phyloP scores from a whole-genome alignment of 78 protist genomes.

The Anaeramoeba flamelloides region DNA sequence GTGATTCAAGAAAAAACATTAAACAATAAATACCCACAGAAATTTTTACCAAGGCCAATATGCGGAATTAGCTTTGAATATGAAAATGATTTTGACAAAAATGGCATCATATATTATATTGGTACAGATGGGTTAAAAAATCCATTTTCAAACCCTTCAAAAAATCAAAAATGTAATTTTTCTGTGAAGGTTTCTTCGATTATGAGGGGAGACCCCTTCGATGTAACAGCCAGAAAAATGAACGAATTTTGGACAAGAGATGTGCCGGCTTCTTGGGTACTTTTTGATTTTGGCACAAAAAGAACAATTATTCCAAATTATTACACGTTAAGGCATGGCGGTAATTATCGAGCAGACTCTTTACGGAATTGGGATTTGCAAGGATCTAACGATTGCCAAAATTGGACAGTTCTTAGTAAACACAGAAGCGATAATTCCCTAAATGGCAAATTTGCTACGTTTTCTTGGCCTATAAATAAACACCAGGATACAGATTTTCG shows the following conservation, averaged over 20 bases:
- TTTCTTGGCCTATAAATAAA: slow-evolving; percentile 31
- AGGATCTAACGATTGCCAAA: slow-evolving; percentile 45
- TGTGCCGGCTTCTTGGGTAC: slow-evolving; percentile 54
- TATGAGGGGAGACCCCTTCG: slow-evolving; percentile 18
- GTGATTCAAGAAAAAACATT: too few species aligned
- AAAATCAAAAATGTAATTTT: slow-evolving; percentile 19
- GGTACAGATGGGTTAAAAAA: slow-evolving; percentile 34
- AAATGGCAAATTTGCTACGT: slow-evolving; percentile 37
- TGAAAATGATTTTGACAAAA: slow-evolving; percentile 16
- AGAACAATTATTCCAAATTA: slow-evolving; percentile 29
- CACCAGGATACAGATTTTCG: slow-evolving; percentile 28
- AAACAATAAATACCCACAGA: too few species aligned
- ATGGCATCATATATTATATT: slow-evolving; percentile 33
- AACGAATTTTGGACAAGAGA: slow-evolving; percentile 50
- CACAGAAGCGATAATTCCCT: slow-evolving; percentile 39
- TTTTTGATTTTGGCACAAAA: slow-evolving; percentile 38
- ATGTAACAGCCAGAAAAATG: slow-evolving; percentile 6
- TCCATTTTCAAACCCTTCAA: slow-evolving; percentile 35
- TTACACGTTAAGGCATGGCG: slow-evolving; percentile 53
- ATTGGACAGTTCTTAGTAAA: slow-evolving; percentile 41
- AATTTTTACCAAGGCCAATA: neutral
- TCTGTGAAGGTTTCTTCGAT: slow-evolving; percentile 24
- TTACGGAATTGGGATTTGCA: slow-evolving; percentile 57
- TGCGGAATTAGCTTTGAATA: slow-evolving; percentile 19
- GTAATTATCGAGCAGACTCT: slow-evolving; percentile 40